These are phyloP conservation scores for Syzygium jambos DNA, from an alignment of 345 rosid species.

Conservation along the genomic window DNA sequence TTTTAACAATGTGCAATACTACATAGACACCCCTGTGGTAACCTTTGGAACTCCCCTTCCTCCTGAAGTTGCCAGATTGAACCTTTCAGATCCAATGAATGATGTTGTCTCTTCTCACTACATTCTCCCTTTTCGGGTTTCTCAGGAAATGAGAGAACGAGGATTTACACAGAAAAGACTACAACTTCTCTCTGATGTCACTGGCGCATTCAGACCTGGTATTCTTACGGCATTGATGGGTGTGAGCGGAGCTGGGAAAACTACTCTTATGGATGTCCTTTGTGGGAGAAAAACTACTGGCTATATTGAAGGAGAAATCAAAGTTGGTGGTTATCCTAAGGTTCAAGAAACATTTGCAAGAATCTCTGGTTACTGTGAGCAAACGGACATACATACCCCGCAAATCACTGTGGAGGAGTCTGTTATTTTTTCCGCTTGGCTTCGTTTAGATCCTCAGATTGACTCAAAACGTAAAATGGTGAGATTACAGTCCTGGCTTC, in stretches of 20 bases:
- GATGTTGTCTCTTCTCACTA: neutral
- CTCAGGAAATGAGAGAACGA: conserved; percentile 48
- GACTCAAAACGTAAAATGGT: conserved; percentile 49
- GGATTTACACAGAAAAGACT: conserved; percentile 39
- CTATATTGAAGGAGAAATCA: conserved; percentile 61
- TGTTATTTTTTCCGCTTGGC: conserved; percentile 65
- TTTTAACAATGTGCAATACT: conserved; percentile 55
- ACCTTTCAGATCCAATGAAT: neutral
- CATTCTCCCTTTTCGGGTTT: neutral
- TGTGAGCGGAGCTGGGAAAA: conserved; percentile 85
- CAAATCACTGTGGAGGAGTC: conserved; percentile 69
- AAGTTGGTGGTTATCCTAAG: conserved; percentile 56
- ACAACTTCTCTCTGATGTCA: conserved; percentile 53
- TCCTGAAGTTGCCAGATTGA: neutral
- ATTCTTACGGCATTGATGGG: conserved; percentile 84
- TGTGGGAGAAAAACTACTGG: conserved; percentile 84
- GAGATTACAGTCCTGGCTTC: neutral
- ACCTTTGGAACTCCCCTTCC: neutral
- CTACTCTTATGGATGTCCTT: conserved; percentile 80
- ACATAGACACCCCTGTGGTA: conserved; percentile 59
- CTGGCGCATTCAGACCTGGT: conserved; percentile 68
- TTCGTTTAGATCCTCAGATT: conserved; percentile 56
- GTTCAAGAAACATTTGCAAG: conserved; percentile 76
- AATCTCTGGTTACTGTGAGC: conserved; percentile 82
- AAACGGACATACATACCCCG: conserved; percentile 73